These are phyloP conservation scores for Lophium mytilinum DNA, from an alignment of 495 filamentous ascomycete genomes.

Conservation along the genomic window DNA sequence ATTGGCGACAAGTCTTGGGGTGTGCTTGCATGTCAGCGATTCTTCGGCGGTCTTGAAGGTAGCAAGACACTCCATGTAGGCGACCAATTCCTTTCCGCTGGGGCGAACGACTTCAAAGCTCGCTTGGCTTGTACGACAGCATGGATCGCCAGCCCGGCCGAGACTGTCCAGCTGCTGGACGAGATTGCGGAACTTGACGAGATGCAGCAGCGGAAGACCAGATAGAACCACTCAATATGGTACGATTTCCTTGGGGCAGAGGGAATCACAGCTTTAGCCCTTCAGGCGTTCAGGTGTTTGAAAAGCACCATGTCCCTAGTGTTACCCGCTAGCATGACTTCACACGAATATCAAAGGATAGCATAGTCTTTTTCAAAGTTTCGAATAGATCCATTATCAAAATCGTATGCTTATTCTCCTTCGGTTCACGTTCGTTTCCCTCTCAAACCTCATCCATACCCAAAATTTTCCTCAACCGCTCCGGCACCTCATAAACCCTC, in stretches of 20 bases:
- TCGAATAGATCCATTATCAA: too few species aligned
- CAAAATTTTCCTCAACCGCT: conserved; percentile 32
- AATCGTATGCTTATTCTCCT: too few species aligned
- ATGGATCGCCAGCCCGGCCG: conserved; percentile 88
- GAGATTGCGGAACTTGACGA: conserved; percentile 53
- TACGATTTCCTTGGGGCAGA: too few species aligned
- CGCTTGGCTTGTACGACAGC: conserved; percentile 58
- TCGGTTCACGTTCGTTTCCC: too few species aligned
- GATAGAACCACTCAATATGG: too few species aligned
- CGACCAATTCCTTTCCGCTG: conserved; percentile 92
- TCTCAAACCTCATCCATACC: not conserved
- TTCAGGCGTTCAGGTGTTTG: too few species aligned
- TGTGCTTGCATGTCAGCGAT: conserved; percentile 84
- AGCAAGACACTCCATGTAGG: conserved; percentile 69
- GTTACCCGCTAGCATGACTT: too few species aligned
- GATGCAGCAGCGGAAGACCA: conserved; percentile 24
- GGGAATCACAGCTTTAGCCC: too few species aligned
- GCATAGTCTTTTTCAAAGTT: too few species aligned
- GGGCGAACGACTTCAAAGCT: conserved; percentile 93
- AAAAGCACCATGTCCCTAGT: too few species aligned
- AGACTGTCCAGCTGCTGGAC: conserved; percentile 82
- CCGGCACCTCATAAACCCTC: conserved; percentile 37
- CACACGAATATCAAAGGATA: too few species aligned
- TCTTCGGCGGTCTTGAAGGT: conserved; percentile 66
- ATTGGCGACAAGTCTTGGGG: conserved; percentile 98